Percentiles rank a stretch among this genome's conserved stretches.
Conservation (phyloP, 1,284 basidiomycete species). For the Termitomyces sp. region DNA sequence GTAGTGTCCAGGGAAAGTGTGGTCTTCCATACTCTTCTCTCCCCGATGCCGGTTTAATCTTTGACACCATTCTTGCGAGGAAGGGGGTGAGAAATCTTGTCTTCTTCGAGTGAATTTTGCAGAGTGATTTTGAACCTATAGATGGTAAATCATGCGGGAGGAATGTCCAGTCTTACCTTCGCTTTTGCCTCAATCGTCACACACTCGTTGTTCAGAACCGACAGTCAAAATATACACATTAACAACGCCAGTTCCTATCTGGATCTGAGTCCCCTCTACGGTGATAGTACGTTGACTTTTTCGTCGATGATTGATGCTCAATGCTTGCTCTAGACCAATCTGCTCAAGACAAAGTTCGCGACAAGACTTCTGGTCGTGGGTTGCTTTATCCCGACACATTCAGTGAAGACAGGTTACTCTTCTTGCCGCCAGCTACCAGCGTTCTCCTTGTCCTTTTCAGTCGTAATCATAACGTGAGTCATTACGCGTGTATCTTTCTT, state of each 20-base stretch:
- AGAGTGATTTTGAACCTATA: conserved; percentile 5
- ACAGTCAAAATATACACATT: conserved; percentile 33
- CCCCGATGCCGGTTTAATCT: conserved; percentile 46
- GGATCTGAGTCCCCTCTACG: conserved; percentile 46
- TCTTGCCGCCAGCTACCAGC: conserved; percentile 46
- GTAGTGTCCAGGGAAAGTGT: conserved; percentile 40
- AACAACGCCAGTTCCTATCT: conserved; percentile 58
- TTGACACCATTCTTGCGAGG: conserved; percentile 42
- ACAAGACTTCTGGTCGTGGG: conserved; percentile 38
- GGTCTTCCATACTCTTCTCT: conserved; percentile 30
- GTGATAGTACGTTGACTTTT: conserved; percentile 28
- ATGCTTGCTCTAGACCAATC: conserved; percentile 26
- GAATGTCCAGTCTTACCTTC: conserved; percentile 34
- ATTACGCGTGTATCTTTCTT: neutral
- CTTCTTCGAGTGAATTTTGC: neutral
- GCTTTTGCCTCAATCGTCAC: conserved; percentile 42
- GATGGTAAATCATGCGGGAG: conserved; percentile 36
- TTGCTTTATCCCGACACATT: conserved; percentile 40
- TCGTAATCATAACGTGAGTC: conserved; percentile 44
- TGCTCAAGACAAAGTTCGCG: conserved; percentile 35
- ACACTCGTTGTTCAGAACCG: conserved; percentile 43
- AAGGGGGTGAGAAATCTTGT: conserved; percentile 19
- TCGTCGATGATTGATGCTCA: neutral
- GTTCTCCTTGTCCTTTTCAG: conserved; percentile 48
- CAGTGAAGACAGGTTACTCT: conserved; percentile 42